Conservation (phyloP, 345 rosid species). For the Moricandia moricandioides region DNA sequence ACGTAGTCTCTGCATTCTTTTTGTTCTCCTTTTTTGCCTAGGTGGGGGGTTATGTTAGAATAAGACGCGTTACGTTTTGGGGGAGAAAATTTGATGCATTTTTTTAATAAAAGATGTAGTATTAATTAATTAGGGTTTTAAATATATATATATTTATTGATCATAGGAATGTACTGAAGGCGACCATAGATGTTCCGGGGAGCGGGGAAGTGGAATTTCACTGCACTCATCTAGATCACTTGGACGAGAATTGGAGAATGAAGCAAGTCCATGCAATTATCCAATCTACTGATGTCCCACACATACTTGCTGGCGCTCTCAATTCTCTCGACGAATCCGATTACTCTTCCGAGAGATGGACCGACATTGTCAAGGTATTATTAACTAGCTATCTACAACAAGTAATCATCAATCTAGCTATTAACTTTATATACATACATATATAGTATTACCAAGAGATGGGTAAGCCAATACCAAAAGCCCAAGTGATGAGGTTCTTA, state of each 20-base stretch:
- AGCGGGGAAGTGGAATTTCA: conserved; percentile 82
- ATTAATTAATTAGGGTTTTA: not conserved
- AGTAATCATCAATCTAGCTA: not conserved
- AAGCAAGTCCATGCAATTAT: conserved; percentile 80
- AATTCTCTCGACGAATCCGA: conserved; percentile 82
- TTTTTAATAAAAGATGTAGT: not conserved
- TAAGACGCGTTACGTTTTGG: not conserved
- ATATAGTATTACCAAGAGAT: conserved; percentile 81
- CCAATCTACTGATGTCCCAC: conserved; percentile 57
- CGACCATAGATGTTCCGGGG: conserved; percentile 69
- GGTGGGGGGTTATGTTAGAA: not conserved
- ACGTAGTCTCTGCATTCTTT: not conserved
- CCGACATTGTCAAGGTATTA: conserved; percentile 75
- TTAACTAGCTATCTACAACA: not conserved
- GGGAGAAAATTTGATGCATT: not conserved
- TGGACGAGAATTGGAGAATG: conserved; percentile 92
- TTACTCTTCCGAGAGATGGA: conserved; percentile 80
- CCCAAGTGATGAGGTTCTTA: conserved; percentile 76
- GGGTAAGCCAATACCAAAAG: conserved; percentile 91
- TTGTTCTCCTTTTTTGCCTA: not conserved
- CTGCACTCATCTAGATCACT: conserved; percentile 89
- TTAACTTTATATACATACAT: not conserved
- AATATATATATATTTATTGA: not conserved
- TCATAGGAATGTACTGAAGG: conserved; percentile 80
- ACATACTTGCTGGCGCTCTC: conserved; percentile 81